Evolutionary conservation across 495 filamentous ascomycete species (phyloP).

Genomic region (Pseudotulostoma volvatum): DNA sequence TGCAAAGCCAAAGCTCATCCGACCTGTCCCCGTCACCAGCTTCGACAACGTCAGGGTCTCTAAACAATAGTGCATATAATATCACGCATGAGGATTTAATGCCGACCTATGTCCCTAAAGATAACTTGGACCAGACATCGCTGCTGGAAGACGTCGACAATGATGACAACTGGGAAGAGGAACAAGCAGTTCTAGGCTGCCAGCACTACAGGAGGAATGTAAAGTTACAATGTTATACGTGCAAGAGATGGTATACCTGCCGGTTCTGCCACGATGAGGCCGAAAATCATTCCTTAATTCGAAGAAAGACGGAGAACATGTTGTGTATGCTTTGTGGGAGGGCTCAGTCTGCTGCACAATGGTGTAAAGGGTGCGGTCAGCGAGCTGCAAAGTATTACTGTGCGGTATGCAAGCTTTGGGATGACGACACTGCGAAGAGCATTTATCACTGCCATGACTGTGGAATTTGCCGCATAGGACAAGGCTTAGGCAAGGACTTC

Average conservation of each 20-base stretch:
- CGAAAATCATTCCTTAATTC: slow-evolving; percentile 68
- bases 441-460: slow-evolving; percentile 97
- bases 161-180: slow-evolving; percentile 16
- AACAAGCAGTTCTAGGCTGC: slow-evolving; percentile 50
- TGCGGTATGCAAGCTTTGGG: slow-evolving; percentile 89
- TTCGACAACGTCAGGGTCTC: slow-evolving; percentile 15
- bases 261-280: slow-evolving; percentile 84
- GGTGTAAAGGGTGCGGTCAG: slow-evolving; percentile 59
- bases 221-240: slow-evolving; percentile 82
- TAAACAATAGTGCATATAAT: slow-evolving; percentile 40
- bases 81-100: slow-evolving; percentile 53
- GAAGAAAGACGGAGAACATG: slow-evolving; percentile 83
- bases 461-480: slow-evolving; percentile 83
- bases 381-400: slow-evolving; percentile 87
- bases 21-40: slow-evolving; percentile 17
- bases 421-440: slow-evolving; percentile 74
- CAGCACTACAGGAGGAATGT: slow-evolving; percentile 90
- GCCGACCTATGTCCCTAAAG: slow-evolving; percentile 48
- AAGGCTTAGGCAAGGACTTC: slow-evolving; percentile 89
- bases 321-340: slow-evolving; percentile 90
- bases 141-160: slow-evolving; percentile 21
- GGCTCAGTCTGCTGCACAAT: slow-evolving; percentile 65
- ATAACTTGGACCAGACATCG: background rate
- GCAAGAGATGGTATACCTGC: slow-evolving; percentile 86
- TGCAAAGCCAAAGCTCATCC: slow-evolving; percentile 11